Conservation (phyloP, 2,329 filamentous ascomycete genomes). For the Endothia cerciana region DNA sequence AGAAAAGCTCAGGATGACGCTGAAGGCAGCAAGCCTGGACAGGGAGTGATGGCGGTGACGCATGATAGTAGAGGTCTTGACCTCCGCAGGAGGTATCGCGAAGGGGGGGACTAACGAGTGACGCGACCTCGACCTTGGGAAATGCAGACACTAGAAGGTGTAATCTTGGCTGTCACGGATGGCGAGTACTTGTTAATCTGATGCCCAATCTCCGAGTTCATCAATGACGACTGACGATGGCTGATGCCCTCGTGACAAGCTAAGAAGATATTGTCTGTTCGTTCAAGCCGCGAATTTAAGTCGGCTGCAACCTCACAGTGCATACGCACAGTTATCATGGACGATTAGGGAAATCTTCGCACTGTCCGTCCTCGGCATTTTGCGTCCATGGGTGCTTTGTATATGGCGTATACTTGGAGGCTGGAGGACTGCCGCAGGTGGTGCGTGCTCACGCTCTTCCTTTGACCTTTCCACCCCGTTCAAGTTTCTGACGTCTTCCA, state of each 20-base stretch:
- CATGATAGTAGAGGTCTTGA: conserved; percentile 13
- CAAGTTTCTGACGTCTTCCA: no score
- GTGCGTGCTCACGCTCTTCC: no score
- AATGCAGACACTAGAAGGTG: neutral
- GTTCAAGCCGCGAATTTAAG: neutral
- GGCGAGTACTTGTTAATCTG: neutral
- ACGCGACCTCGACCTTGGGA: no score
- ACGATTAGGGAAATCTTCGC: rapidly evolving
- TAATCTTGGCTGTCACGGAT: neutral
- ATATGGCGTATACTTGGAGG: neutral
- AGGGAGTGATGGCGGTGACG: conserved; percentile 29
- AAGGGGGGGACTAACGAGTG: neutral
- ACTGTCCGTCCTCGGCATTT: neutral
- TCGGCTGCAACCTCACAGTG: neutral
- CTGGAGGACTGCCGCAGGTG: no score
- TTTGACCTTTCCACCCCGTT: no score
- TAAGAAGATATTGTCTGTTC: neutral
- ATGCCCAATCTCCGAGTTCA: neutral
- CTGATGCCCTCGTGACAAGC: no score
- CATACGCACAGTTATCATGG: conserved; percentile 1
- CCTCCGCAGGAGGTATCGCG: no score
- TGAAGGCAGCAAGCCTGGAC: conserved; percentile 17
- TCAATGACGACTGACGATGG: neutral
- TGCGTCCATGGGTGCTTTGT: neutral
- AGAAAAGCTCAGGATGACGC: conserved; percentile 7